Percentiles rank a stretch among this genome's conserved stretches.
Conservation (phyloP, 1,284 basidiomycete genomes). For the Apiotrichum domesticum region DNA sequence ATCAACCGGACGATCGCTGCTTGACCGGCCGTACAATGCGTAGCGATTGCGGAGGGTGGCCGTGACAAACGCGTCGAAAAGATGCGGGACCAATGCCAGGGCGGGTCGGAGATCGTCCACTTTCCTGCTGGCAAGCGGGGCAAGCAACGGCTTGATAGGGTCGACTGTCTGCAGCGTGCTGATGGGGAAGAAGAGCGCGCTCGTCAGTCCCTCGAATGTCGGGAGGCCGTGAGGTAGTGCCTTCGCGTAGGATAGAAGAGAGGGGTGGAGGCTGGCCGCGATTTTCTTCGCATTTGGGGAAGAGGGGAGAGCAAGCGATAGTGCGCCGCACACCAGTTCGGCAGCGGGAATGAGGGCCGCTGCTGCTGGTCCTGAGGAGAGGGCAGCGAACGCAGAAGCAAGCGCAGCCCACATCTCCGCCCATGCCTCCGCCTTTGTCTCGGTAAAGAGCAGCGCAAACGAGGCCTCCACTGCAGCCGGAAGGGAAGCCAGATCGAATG, state of each 20-base stretch:
- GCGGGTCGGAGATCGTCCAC: conserved; percentile 5
- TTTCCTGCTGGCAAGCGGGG: background rate
- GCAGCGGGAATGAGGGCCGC: conserved; percentile 6
- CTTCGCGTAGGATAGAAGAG: conserved; percentile 21
- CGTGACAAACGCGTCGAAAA: conserved; percentile 24
- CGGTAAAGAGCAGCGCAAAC: conserved; percentile 15
- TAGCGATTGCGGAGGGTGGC: conserved; percentile 22
- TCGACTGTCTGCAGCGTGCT: conserved; percentile 20
- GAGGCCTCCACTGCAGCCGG: conserved; percentile 1
- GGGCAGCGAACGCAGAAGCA: conserved; percentile 6
- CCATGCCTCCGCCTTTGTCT: conserved; percentile 28
- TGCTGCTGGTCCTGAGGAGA: background rate
- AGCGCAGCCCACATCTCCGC: conserved; percentile 25
- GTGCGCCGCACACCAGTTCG: conserved; percentile 6
- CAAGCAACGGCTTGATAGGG: conserved; percentile 15
- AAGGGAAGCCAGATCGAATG: background rate
- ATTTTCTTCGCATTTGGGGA: conserved; percentile 32
- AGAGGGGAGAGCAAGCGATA: conserved; percentile 7
- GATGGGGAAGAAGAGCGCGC: conserved; percentile 25
- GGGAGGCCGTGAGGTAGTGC: conserved; percentile 12
- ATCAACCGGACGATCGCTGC: conserved; percentile 27
- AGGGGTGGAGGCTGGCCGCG: conserved; percentile 13
- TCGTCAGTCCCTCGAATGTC: conserved; percentile 14
- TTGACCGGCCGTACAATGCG: conserved; percentile 26
- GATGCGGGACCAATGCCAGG: conserved; percentile 18